Base-by-base conservation (phyloP, 495 filamentous ascomycete genomes). In the Podospora fimiseda region DNA sequence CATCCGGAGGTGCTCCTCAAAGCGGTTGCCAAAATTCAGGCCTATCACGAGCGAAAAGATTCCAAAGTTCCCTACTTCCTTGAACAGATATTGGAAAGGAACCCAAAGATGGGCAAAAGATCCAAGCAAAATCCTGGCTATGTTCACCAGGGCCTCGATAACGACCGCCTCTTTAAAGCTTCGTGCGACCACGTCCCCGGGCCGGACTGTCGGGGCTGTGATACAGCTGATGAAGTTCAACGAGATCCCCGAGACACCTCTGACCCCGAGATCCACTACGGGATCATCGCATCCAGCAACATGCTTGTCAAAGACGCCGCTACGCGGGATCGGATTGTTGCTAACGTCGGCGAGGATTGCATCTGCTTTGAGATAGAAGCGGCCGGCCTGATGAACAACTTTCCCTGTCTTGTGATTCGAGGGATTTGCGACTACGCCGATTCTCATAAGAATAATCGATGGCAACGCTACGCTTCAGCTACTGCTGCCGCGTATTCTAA, bases 351-450 rank as follows among this genome's bases (percentile, higher is more conserved):
- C 4, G 6, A 6, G 6, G 14, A 41, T 41, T 5, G 4, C 6
- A 9, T 57, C 8, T 57, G 63, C 69, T 8, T 68, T 60, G 67
- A 68, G 66, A 61, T 49, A 6, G 52, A 55, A 13, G 56, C 51
- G 33, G 59, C 59, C 13, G 56, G 51, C 9, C 37, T 63, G 2
- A 47, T 51, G 42, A 57, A 60, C 11, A 19, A 51, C 15, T 53
- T 63, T 23, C 62, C 59, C n/a, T 61, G 53, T 38, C 13, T 72
- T 1, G 58, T 74, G 14, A 66, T 72, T 53, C 69, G 70, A 53
- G 63, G 64, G n/a, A 67, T 71, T n/a, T 67, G 60, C 36, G 69
- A 74, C 48, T 74, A 74, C 53, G 57, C 69, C n/a, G 70, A 72
- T 44, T 66, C 63, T 53, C 67, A 70, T 43, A 70, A 70, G 52